Evolutionary conservation across 2,329 filamentous ascomycete genomes (phyloP), one percentile per base, ranked within the genome.

Genomic region (Catunica adiposa): DNA sequence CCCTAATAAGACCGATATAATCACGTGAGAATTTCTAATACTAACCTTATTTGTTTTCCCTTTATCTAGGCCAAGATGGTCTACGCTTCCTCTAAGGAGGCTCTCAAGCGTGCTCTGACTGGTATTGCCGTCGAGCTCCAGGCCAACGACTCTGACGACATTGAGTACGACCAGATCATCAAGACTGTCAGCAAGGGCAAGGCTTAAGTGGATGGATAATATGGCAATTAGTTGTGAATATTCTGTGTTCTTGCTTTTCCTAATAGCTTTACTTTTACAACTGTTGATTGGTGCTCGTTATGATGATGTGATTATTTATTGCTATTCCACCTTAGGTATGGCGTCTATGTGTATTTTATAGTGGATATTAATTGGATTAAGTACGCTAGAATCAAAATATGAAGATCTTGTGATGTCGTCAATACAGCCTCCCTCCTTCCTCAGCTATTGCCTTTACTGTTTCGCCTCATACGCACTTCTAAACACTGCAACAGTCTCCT

Each of bases 61-160:
- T 29, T 17, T n/a, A 34, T 48, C 57, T 62, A 89, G 86, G 77
- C 83, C 71, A 89, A 89, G 77, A 92, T 92, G 86, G 78, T 89
- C 70, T 92, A 90, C 76, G 84, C 86, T 64, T 86, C 86, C 54
- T 92, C 86, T 70, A 92, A 90, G 75, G 84, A 89, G 65, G 83
- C 84, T 59, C 78, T 92, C 63, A 90, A 89, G 79, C 82, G 83
- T 69, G 71, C 84, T 53, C 78, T 92, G 61, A 85, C 79, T 66
- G 86, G 85, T 61, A 73, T 90, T 63, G 83, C 83, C 59, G 72
- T 75, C 64, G 86, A 90, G 68, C 76, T 89, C 64, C 86, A 92
- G 75, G 86, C 85, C 73, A 89, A 89, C 74, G 86, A 90, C 69
- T 70, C 73, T 62, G 84, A 88, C 69, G 86, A 90, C 69, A 85